phyloP scores from a whole-genome alignment of 1,284 basidiomycete genomes.

The Mycena citricolor region DNA sequence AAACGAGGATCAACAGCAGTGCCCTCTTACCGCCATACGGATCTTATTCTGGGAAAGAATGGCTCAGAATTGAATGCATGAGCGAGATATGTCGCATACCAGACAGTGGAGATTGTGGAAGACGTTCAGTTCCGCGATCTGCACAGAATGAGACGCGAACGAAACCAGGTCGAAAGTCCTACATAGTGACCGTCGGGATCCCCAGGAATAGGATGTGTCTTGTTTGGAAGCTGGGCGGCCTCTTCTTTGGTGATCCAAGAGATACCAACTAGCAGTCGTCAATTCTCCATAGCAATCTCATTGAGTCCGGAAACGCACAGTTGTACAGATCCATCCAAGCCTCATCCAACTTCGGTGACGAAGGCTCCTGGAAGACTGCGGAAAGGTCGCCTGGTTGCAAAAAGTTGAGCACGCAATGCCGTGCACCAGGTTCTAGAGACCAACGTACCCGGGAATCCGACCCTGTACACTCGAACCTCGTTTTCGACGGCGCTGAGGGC shows the following conservation, averaged over 20 bases:
- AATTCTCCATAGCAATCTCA: not conserved
- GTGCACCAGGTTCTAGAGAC: not conserved
- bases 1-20: too few species aligned
- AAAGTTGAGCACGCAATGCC: too few species aligned
- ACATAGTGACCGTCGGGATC: slow-evolving; percentile 17
- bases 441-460: slow-evolving; percentile 9
- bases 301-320: not conserved
- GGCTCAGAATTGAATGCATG: not conserved
- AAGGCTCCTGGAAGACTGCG: slow-evolving; percentile 16
- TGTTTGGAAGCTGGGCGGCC: slow-evolving; percentile 16
- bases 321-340: slow-evolving; percentile 19
- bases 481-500: slow-evolving; percentile 14
- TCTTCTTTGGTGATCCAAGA: slow-evolving; percentile 17
- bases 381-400: slow-evolving; percentile 12
- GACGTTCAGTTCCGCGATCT: slow-evolving; percentile 18
- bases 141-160: not conserved
- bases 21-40: slow-evolving; percentile 15
- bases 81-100: slow-evolving; percentile 6
- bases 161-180: not conserved
- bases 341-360: slow-evolving; percentile 11
- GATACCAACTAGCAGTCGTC: slow-evolving; percentile 8
- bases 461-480: slow-evolving; percentile 15
- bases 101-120: slow-evolving; percentile 24
- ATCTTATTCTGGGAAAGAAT: slow-evolving; percentile 16
- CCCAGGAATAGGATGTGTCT: slow-evolving; percentile 15